These are phyloP conservation scores for Sugiyamaella chiloensis DNA, from an alignment of 805 yeast species.

Conservation along the genomic window DNA sequence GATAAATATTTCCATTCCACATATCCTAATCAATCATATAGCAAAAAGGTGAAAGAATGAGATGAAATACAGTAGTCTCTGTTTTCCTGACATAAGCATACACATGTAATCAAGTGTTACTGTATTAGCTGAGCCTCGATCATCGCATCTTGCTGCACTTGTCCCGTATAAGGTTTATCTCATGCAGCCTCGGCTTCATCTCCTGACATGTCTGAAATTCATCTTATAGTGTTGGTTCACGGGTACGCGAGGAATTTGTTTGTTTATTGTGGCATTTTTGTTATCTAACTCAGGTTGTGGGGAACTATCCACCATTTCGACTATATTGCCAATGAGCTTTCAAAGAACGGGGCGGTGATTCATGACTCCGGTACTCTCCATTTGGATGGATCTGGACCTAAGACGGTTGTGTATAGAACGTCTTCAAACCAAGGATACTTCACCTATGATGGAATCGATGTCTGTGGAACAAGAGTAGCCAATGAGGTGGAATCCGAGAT, in stretches of 20 bases:
- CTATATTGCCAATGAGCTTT: slow-evolving; percentile 51
- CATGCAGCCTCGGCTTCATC: not conserved
- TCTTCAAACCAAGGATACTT: slow-evolving; percentile 65
- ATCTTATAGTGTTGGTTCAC: slow-evolving; percentile 62
- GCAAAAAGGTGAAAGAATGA: too few relatives aligned
- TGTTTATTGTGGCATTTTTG: not conserved
- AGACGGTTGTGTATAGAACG: slow-evolving; percentile 48
- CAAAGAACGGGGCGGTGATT: slow-evolving; percentile 29
- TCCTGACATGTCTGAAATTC: slow-evolving; percentile 34
- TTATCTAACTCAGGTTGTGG: slow-evolving; percentile 47
- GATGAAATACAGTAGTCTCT: too few relatives aligned
- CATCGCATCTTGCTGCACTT: not conserved
- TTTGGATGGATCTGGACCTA: slow-evolving; percentile 18
- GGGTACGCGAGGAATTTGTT: slow-evolving; percentile 44
- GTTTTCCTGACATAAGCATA: too few relatives aligned
- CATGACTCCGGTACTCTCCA: slow-evolving; percentile 10
- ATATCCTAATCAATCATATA: too few relatives aligned
- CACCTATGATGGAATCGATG: slow-evolving; percentile 84
- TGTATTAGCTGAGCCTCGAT: too few relatives aligned
- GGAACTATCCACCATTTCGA: slow-evolving; percentile 68
- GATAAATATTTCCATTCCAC: too few relatives aligned
- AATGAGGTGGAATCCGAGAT: slow-evolving; percentile 55
- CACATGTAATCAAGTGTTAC: too few relatives aligned
- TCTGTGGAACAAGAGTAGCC: slow-evolving; percentile 74
- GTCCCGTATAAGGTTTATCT: not conserved